Evolutionary conservation across 257 asterid species (phyloP).

Genomic region (Fraxinus cuspidata): DNA sequence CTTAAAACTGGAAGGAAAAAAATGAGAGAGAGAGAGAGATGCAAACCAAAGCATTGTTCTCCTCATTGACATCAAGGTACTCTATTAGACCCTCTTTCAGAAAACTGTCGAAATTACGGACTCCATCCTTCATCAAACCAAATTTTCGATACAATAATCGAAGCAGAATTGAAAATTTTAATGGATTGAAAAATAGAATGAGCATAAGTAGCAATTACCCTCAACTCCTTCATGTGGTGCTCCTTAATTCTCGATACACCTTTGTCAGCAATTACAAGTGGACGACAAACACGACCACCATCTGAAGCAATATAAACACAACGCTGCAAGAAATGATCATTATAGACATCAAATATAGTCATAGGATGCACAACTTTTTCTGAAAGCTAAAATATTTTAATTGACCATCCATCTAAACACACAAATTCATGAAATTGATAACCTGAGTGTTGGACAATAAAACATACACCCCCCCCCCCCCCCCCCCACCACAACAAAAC

Average conservation of each 20-base stretch:
- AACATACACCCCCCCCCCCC: neutral
- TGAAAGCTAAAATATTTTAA: neutral
- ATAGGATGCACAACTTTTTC: neutral
- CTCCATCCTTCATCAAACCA: constrained; percentile 74
- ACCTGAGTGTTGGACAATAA: neutral
- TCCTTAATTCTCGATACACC: constrained; percentile 93
- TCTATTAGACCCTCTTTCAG: constrained; percentile 87
- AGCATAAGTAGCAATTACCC: constrained; percentile 44
- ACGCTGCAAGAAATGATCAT: constrained; percentile 51
- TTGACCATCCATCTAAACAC: neutral
- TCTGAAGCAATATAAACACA: constrained; percentile 97
- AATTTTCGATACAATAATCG: constrained; percentile 23
- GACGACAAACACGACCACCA: constrained; percentile 99
- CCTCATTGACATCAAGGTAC: constrained; percentile 97
- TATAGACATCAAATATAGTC: neutral
- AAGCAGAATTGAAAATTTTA: neutral
- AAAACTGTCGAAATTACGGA: constrained; percentile 77
- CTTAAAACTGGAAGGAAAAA: constrained; percentile 9
- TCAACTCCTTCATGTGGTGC: constrained; percentile 95
- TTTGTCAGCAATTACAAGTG: constrained; percentile 89
- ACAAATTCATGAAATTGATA: neutral
- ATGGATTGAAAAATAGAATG: neutral
- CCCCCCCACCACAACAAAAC: neutral
- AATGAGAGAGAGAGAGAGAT: constrained; percentile 17
- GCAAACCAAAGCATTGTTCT: constrained; percentile 90